These are phyloP conservation scores for Sphaerulina musiva DNA, from an alignment of 2,329 filamentous ascomycete species.

Conservation along the genomic window DNA sequence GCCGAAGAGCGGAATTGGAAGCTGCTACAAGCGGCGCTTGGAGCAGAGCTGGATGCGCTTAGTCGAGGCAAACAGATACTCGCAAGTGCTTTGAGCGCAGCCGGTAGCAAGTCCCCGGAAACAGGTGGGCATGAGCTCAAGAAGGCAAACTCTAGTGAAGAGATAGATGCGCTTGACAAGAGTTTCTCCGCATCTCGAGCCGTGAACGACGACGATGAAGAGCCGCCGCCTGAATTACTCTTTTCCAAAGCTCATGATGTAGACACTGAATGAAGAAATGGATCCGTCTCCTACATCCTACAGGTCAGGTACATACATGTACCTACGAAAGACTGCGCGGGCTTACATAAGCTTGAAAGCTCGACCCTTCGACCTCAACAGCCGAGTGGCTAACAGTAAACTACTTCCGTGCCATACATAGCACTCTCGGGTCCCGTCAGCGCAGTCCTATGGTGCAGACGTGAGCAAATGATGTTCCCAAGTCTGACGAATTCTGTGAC, in stretches of 20 bases:
- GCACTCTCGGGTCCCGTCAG: no score
- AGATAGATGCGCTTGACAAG: constrained; percentile 31
- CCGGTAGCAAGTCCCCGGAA: constrained; percentile 2
- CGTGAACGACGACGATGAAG: constrained; percentile 35
- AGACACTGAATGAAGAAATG: constrained; percentile 15
- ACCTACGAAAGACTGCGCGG: no score
- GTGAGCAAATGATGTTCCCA: neutral
- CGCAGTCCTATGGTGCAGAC: neutral
- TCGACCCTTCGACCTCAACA: no score
- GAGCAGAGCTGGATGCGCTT: constrained; percentile 65
- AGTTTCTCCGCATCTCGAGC: constrained; percentile 30
- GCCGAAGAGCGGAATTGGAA: constrained; percentile 64
- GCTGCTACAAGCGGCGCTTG: constrained; percentile 66
- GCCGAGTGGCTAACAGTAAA: no score
- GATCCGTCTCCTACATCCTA: no score
- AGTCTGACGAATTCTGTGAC: neutral
- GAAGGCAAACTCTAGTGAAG: constrained; percentile 20
- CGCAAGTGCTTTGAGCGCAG: constrained; percentile 31
- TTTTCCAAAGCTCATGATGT: constrained; percentile 41
- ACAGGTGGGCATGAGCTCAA: constrained; percentile 7
- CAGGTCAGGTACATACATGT: no score
- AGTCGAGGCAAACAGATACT: constrained; percentile 55
- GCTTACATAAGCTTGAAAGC: no score
- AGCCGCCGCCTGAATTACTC: constrained; percentile 45
- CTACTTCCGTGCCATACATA: no score